Conservation (phyloP, 2,329 filamentous ascomycete genomes). For the Fusarium bactridioides region DNA sequence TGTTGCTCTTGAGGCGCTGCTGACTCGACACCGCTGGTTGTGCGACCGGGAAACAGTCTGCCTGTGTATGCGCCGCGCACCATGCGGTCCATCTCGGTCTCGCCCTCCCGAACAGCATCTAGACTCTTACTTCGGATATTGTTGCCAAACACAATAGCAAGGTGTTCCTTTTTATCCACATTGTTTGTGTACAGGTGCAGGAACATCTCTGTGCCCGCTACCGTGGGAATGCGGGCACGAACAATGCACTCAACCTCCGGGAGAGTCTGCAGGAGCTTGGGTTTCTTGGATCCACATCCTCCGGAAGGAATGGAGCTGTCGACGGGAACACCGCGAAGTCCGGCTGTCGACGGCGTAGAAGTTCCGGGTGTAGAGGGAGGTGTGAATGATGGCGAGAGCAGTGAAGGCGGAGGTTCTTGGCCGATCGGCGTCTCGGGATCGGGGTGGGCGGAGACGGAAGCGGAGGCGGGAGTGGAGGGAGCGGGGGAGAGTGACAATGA, state of each 20-base stretch:
- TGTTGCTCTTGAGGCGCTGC: conserved; percentile 31
- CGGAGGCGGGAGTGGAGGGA: conserved; percentile 21
- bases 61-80: conserved; percentile 93
- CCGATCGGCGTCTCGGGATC: conserved; percentile 33
- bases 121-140: conserved; percentile 78
- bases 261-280: conserved; percentile 76
- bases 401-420: conserved; percentile 64
- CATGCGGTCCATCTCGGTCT: conserved; percentile 91
- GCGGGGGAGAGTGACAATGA: conserved; percentile 48
- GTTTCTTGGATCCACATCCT: conserved; percentile 69
- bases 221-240: conserved; percentile 92
- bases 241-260: conserved; percentile 94
- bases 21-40: conserved; percentile 70
- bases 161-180: conserved; percentile 92
- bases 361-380: conserved; percentile 72
- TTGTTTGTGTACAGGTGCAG: conserved; percentile 93
- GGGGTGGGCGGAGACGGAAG: conserved; percentile 17
- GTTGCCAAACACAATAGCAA: conserved; percentile 95
- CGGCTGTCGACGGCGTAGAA: conserved; percentile 56
- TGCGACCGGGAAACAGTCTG: conserved; percentile 83
- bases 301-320: conserved; percentile 66
- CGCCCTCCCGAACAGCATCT: conserved; percentile 75
- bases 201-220: conserved; percentile 93
- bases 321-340: conserved; percentile 64
- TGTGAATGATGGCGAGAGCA: conserved; percentile 87